Percentiles rank a stretch among this genome's conserved stretches.
Evolutionary conservation across 495 filamentous ascomycete species (phyloP).

Genomic region (Tuber microsphaerosporum): DNA sequence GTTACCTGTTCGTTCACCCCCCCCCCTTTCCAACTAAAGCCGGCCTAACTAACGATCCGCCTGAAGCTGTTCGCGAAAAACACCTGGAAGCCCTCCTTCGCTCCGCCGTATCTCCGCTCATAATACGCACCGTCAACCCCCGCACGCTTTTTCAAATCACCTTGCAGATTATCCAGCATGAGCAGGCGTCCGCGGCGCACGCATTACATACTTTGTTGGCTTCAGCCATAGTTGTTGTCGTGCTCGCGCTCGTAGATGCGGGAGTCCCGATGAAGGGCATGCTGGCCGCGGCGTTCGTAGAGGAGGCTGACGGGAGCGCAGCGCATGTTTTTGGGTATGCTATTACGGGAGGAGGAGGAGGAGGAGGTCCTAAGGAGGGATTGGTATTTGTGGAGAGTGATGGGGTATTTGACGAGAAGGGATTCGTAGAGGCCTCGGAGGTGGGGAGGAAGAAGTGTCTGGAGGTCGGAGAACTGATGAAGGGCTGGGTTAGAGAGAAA

Average conservation of each 20-base stretch:
- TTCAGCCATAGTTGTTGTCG: slow-evolving; percentile 33
- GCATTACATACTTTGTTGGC: slow-evolving; percentile 32
- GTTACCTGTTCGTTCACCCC: slow-evolving; percentile 61
- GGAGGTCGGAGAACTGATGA: slow-evolving; percentile 54
- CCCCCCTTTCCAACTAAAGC: slow-evolving; percentile 43
- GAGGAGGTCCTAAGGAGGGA: slow-evolving; percentile 32
- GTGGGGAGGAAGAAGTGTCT: slow-evolving; percentile 57
- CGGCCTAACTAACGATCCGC: slow-evolving; percentile 43
- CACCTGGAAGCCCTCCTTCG: slow-evolving; percentile 66
- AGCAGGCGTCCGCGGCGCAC: slow-evolving; percentile 48
- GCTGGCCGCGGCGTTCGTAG: slow-evolving; percentile 53
- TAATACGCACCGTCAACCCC: slow-evolving; percentile 62
- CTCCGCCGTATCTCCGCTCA: slow-evolving; percentile 59
- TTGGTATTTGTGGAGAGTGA: slow-evolving; percentile 74
- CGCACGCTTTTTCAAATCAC: slow-evolving; percentile 60
- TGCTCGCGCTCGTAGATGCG: slow-evolving; percentile 37
- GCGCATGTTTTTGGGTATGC: slow-evolving; percentile 12
- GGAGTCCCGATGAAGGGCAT: slow-evolving; percentile 59
- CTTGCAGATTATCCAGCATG: slow-evolving; percentile 56
- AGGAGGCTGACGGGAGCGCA: slow-evolving; percentile 15
- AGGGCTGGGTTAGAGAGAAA: slow-evolving; percentile 57
- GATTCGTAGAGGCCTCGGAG: slow-evolving; percentile 66
- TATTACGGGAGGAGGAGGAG: background rate
- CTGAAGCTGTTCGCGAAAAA: slow-evolving; percentile 60
- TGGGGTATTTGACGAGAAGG: slow-evolving; percentile 66